Evolutionary conservation across 805 yeast species (phyloP).

Genomic region (Ogataea pignaliae): DNA sequence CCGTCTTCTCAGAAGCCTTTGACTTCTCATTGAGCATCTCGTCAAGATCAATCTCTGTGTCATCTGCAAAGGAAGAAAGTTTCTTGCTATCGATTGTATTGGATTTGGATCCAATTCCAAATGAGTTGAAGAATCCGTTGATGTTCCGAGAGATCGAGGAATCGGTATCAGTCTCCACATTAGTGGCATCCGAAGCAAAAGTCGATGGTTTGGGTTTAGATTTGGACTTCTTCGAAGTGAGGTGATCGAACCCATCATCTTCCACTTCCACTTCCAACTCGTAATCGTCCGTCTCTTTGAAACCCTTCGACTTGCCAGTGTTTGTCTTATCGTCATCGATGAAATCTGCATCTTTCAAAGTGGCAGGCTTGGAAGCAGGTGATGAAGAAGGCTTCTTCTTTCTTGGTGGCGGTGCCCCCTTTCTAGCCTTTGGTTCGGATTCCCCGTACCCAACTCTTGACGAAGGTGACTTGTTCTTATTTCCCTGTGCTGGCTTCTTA

Average conservation of each 20-base stretch:
- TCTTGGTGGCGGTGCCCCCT: background rate
- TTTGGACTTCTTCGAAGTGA: background rate
- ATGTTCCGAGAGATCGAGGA: constrained; percentile 8
- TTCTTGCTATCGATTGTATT: constrained; percentile 9
- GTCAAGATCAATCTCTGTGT: constrained; percentile 13
- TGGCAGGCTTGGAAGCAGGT: constrained; percentile 3
- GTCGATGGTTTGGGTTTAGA: background rate
- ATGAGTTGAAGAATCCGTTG: constrained; percentile 13
- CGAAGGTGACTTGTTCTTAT: no score
- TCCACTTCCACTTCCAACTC: constrained; percentile 6
- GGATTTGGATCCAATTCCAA: constrained; percentile 13
- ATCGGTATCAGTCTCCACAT: background rate
- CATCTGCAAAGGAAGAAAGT: constrained; percentile 17
- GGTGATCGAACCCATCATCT: background rate
- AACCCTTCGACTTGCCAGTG: constrained; percentile 22
- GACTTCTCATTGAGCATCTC: background rate
- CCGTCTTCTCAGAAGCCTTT: background rate
- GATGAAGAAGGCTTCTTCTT: background rate
- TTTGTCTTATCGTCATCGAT: constrained; percentile 13
- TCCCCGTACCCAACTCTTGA: no score
- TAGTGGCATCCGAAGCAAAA: background rate
- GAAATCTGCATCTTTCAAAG: constrained; percentile 18
- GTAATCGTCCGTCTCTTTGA: constrained; percentile 21
- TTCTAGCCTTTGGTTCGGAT: background rate
- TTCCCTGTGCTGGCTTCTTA: no score